Evolutionary conservation across 495 filamentous ascomycete genomes (phyloP).

Genomic region (Neurospora sp.): DNA sequence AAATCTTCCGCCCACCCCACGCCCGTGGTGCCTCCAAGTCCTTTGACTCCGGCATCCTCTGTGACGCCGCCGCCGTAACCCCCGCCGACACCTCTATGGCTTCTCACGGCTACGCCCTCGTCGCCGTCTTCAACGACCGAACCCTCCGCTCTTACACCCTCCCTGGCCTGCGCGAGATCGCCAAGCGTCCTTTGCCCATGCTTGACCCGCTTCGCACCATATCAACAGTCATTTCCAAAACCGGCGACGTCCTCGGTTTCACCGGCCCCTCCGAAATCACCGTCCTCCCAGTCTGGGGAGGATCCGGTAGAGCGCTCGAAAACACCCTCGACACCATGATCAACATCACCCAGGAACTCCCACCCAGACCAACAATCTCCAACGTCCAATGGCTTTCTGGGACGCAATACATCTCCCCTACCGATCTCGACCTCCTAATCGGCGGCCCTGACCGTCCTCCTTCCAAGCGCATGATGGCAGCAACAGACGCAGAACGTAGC

Average conservation of each 20-base stretch:
- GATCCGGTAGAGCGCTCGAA: slow-evolving; percentile 34
- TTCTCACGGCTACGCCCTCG: slow-evolving; percentile 62
- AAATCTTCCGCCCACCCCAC: slow-evolving; percentile 76
- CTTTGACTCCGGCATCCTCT: slow-evolving; percentile 65
- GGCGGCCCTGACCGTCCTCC: slow-evolving; percentile 81
- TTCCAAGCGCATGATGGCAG: slow-evolving; percentile 58
- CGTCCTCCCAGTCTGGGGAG: slow-evolving; percentile 73
- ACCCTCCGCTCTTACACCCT: slow-evolving; percentile 70
- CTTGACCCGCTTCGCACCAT: slow-evolving; percentile 64
- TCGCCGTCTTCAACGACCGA: slow-evolving; percentile 76
- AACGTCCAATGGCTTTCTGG: slow-evolving; percentile 95
- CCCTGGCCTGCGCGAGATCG: slow-evolving; percentile 77
- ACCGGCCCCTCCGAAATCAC: slow-evolving; percentile 79
- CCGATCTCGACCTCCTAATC: slow-evolving; percentile 87
- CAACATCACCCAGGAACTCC: slow-evolving; percentile 60
- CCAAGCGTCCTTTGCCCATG: slow-evolving; percentile 48
- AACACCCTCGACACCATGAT: slow-evolving; percentile 59
- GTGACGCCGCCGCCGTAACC: slow-evolving; percentile 64
- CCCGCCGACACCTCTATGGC: slow-evolving; percentile 65
- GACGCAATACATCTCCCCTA: slow-evolving; percentile 78
- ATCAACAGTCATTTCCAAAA: slow-evolving; percentile 56
- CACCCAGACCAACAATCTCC: slow-evolving; percentile 85
- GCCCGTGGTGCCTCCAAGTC: slow-evolving; percentile 80
- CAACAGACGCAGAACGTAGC: slow-evolving; percentile 33
- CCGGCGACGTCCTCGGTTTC: slow-evolving; percentile 79